Evolutionary conservation across 1,284 basidiomycete genomes (phyloP), one percentile per base, ranked within the genome.

Genomic region (Volvariella volvacea): DNA sequence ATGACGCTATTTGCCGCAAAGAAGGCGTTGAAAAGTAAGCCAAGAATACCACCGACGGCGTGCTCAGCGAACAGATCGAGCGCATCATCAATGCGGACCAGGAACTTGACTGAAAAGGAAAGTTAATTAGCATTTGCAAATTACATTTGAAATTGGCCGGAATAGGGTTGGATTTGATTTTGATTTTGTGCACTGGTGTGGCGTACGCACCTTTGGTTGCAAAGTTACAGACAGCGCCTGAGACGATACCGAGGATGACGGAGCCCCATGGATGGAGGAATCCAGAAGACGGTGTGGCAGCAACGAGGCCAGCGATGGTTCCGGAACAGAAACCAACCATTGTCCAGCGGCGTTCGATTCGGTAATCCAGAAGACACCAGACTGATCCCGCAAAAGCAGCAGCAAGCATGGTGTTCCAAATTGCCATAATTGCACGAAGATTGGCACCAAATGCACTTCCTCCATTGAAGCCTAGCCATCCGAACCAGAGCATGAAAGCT

Each of bases 11-110:
- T 62, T 17, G 78, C 82, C 1, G 88, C 88, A 54, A 97, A 96
- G 55, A 93, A 71, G 1, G 67, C 88, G 52, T 89, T 92, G 55
- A 79, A 64, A 34, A 97, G 59, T 30, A 91, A 74, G 33, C 93
- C 92, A 42, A 95, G 74, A 17, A 94, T 79, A 39, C 94, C 94
- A 3, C 90, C 91, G 15, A 97, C 66, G 34, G 88, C 92, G 70
- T 98, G 92, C 55, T 92, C 87, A n/a, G 88, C 85, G 60, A 88
- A 91, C 47, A 92, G 74, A 76, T 92, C 88, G 41, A 92, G 80
- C 0, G 87, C 81, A 55, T 92, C 89, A 60, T 93, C 90, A 41
- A 90, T 78, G 16, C 70, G 67, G 47, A 87, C 51, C 34, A 80
- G 52, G 53, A 78, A 76, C 61, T 88, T 88, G 22, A 85, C 83